Base-by-base conservation (phyloP, 257 asterid genomes). In the Solanum appendiculatum region DNA sequence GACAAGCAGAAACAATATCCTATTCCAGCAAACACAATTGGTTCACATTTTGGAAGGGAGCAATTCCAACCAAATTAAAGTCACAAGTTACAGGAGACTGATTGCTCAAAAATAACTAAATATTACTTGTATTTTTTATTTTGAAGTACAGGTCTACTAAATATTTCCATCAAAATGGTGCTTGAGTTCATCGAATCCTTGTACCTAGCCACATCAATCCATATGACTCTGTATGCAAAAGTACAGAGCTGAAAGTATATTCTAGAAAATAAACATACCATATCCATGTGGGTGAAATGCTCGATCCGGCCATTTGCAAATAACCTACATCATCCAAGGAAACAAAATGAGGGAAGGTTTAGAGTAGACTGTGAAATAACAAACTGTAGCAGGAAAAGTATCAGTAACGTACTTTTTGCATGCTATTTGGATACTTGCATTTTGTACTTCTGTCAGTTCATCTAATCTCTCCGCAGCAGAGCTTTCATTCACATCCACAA, bases 231-330 rank as follows among this genome's bases (percentile, higher is more conserved):
- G 84, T 85, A 68, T 39, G 87, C 82, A 85, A 68, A 84, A 36
- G 31, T 14, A 64, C 44, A 46, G n/a, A 85, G 75, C 42, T 85
- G 66, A 68, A 85, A 85, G 82, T n/a, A 44, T 51, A 82, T 78
- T 48, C 51, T 48, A 34, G 83, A 9, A 83, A 39, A 23, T 33
- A 66, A 89, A 88, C 98, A 92, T 90, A 95, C 98, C 97, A 94
- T 85, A 91, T 94, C 97, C 96, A 93, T 86, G 92, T 93, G 94
- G 92, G 96, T 93, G 91, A 95, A 94, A 86, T 93, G 91, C 90
- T 93, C 95, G 39, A 95, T 91, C 73, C 88, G 90, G 25, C 95
- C 89, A 89, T 93, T 89, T 82, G 95, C 92, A 86, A 95, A 92
- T 88, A 95, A 89, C 94, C 96, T 94, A 85, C 85, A 40, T 48